phyloP scores from a whole-genome alignment of 2,329 filamentous ascomycete genomes.

The Penicillium sp. region DNA sequence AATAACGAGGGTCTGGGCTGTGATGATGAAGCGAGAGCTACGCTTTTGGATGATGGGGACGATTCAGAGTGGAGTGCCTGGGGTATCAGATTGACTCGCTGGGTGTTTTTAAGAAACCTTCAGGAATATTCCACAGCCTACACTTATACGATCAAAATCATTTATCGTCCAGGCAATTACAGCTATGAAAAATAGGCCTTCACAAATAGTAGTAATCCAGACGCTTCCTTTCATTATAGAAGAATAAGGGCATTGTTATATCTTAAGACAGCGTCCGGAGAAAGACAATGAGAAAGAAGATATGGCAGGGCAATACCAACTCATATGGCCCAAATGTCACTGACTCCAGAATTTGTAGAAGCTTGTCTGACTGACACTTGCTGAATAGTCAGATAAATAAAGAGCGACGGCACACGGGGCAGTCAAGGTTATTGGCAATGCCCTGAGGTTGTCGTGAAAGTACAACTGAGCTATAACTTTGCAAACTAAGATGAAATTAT shows the following conservation, averaged over 20 bases:
- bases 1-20: background rate
- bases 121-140: background rate
- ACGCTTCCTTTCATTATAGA: background rate
- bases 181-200: background rate
- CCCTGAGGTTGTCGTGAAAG: too few relatives aligned
- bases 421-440: too few relatives aligned
- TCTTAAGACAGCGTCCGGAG: background rate
- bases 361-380: background rate
- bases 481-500: too few relatives aligned
- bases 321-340: background rate
- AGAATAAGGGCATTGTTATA: background rate
- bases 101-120: background rate
- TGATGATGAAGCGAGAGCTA: background rate
- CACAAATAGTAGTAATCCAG: background rate
- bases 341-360: background rate
- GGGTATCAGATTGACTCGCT: background rate
- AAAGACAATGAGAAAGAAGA: background rate
- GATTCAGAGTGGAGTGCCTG: background rate
- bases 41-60: background rate
- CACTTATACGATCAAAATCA: background rate
- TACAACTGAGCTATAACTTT: too few relatives aligned
- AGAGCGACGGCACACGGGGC: background rate
- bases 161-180: background rate
- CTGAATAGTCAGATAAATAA: background rate
- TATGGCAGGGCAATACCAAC: background rate